Conservation (phyloP, 805 yeast genomes). For the Wickerhamomyces mucosus region DNA sequence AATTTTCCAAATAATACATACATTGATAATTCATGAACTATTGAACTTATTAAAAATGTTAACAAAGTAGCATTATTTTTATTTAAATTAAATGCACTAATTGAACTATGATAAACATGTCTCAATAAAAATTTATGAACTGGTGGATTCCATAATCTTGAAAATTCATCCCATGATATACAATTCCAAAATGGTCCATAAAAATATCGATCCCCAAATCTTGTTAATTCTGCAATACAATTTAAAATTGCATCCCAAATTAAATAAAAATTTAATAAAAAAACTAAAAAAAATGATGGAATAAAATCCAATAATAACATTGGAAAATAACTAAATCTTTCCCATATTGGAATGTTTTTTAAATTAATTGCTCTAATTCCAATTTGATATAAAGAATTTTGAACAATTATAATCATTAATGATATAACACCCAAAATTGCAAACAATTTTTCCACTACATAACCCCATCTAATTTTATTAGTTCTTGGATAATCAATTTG, state of each 20-base stretch:
- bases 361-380: slow-evolving; percentile 51
- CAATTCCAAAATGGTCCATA: slow-evolving; percentile 99
- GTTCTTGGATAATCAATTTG: slow-evolving; percentile 80
- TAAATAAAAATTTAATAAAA: slow-evolving; percentile 70
- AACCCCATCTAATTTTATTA: slow-evolving; percentile 53
- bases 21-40: slow-evolving; percentile 91
- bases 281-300: slow-evolving; percentile 71
- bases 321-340: slow-evolving; percentile 40
- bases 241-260: slow-evolving; percentile 95
- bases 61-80: slow-evolving; percentile 62
- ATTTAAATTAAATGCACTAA: slow-evolving; percentile 61
- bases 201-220: slow-evolving; percentile 84
- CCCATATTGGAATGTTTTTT: slow-evolving; percentile 37
- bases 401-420: slow-evolving; percentile 75
- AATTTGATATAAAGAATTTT: slow-evolving; percentile 64
- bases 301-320: slow-evolving; percentile 59
- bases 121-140: slow-evolving; percentile 83
- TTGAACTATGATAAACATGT: slow-evolving; percentile 89
- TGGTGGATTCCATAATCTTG: slow-evolving; percentile 91
- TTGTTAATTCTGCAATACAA: slow-evolving; percentile 79
- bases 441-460: slow-evolving; percentile 54
- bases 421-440: slow-evolving; percentile 86
- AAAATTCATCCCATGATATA: slow-evolving; percentile 85
- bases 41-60: slow-evolving; percentile 71
- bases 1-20: slow-evolving; percentile 69